Evolutionary conservation across 305 asterid species (phyloP), one percentile per base, ranked within the genome.

Genomic region (Fraxinus nigra): DNA sequence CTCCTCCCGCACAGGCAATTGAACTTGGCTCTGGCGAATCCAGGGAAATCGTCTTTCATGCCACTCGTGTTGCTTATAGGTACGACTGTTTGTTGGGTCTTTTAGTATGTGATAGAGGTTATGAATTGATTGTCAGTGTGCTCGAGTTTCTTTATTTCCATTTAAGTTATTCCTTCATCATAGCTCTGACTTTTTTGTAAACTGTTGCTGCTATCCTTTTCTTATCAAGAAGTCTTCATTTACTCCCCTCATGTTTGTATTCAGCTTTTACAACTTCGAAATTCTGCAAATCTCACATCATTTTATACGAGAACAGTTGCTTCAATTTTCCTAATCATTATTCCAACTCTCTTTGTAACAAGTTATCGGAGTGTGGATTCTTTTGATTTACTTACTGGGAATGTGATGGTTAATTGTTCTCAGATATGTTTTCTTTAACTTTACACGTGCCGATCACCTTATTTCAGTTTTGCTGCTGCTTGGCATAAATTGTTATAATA

Each of bases 31-130:
- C 99, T 65, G 97, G 98, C 79, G 98, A 95, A 89, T 93, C 97
- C 30, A 92, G 89, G 92, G 97, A 93, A 81, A 92, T 93, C 24
- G 75, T 89, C 79, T 95, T 95, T 82, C 87, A 94, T 82, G 97
- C 99, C 77, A 90, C 94, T 82, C 98, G 99, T 69, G 97, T 95
- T 81, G 97, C 98, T 80, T 95, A 89, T 89, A 95, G 99, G 99
- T 93, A 89, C 11, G 16, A 69, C 38, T 70, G 24, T n/a, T n/a
- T 70, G 70, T 59, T 26, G 18, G 72, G 33, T 70, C 22, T 33
- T 69, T 69, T 28, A 16, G 5, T 16, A 70, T 2, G 38, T 79
- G 72, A 72, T 80, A 10, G 13, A 72, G 35, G 22, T 46, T 18
- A 40, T 65, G 54, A 76, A 43, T 20, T 76, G 80, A 61, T 81